phyloP scores from a whole-genome alignment of 495 filamentous ascomycete species.

The Mytilinidion resinicola region DNA sequence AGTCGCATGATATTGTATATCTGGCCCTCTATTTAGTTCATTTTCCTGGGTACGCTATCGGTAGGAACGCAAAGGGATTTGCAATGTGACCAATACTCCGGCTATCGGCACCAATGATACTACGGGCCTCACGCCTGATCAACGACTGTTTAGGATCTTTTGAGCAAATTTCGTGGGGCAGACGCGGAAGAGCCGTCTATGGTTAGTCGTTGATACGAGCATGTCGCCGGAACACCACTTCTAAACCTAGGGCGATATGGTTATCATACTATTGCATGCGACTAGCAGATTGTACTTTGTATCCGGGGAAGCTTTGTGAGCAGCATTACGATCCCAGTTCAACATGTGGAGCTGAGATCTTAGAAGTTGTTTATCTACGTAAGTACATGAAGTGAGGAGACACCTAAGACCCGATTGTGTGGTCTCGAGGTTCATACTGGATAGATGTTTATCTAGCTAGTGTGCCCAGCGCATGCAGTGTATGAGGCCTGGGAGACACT shows the following conservation, averaged over 20 bases:
- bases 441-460: neutral
- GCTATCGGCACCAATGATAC: neutral
- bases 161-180: constrained; percentile 24
- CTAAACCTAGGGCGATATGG: neutral
- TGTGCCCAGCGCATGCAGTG: neutral
- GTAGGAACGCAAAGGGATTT: neutral
- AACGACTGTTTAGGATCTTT: constrained; percentile 6
- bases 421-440: neutral
- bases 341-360: neutral
- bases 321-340: neutral
- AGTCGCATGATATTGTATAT: neutral
- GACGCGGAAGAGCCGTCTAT: neutral
- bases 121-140: neutral
- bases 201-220: neutral
- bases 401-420: too few relatives aligned
- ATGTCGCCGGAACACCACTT: neutral
- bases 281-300: neutral
- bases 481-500: neutral
- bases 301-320: neutral
- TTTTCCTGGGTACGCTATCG: neutral
- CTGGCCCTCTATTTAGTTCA: neutral
- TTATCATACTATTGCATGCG: neutral
- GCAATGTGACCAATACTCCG: neutral
- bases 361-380: too few relatives aligned
- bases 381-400: too few relatives aligned